These are phyloP conservation scores for Auricularia cornea DNA, from an alignment of 768 basidiomycete genomes.

Conservation along the genomic window DNA sequence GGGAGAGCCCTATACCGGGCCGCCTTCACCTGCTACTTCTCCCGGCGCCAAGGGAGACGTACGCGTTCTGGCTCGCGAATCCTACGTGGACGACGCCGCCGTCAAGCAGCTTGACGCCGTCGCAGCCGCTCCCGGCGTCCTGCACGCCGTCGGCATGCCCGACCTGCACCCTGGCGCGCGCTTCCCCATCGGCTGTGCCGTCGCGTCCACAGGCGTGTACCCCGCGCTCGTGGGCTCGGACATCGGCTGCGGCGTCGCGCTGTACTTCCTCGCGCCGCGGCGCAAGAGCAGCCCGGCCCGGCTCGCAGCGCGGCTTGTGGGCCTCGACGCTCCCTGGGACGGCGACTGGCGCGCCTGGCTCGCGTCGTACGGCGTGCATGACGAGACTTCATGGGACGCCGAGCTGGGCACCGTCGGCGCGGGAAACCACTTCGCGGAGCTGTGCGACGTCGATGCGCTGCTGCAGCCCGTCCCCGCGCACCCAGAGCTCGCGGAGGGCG, in stretches of 20 bases:
- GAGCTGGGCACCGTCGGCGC: slow-evolving; percentile 31
- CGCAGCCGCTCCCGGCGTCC: slow-evolving; percentile 22
- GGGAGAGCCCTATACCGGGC: slow-evolving; percentile 27
- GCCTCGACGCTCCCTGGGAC: slow-evolving; percentile 31
- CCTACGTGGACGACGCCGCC: slow-evolving; percentile 25
- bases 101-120: slow-evolving; percentile 26
- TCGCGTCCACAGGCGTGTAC: slow-evolving; percentile 29
- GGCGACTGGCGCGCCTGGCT: slow-evolving; percentile 29
- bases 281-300: slow-evolving; percentile 20
- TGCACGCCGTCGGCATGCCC: slow-evolving; percentile 28
- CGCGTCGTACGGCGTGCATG: slow-evolving; percentile 22
- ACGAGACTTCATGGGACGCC: slow-evolving; percentile 15
- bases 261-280: slow-evolving; percentile 25
- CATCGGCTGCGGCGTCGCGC: slow-evolving; percentile 31
- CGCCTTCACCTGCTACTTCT: slow-evolving; percentile 11
- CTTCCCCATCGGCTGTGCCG: slow-evolving; percentile 26
- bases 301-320: slow-evolving; percentile 23
- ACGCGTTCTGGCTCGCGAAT: slow-evolving; percentile 23
- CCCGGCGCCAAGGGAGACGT: slow-evolving; percentile 14
- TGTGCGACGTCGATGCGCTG: slow-evolving; percentile 27
- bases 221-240: slow-evolving; percentile 34
- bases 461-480: slow-evolving; percentile 20
- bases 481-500: slow-evolving; percentile 18
- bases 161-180: slow-evolving; percentile 32
- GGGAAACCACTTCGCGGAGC: slow-evolving; percentile 34